Percentiles rank a stretch among this genome's conserved stretches.
Evolutionary conservation across 176 grass and related monocot species (phyloP).

Genomic region (Carex littledalei): DNA sequence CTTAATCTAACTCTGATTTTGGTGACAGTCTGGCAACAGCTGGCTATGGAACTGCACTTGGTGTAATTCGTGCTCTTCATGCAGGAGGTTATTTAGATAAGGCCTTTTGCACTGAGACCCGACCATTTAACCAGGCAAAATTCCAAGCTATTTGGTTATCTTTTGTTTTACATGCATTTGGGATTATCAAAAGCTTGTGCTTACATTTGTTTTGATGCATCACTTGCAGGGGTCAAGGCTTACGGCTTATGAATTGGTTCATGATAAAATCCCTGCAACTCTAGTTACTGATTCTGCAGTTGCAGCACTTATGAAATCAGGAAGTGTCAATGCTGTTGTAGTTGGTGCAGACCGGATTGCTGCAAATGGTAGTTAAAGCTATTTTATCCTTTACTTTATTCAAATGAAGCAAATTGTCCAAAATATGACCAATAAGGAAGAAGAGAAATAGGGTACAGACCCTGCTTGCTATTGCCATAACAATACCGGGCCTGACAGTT

Average conservation of each 20-base stretch:
- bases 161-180: not conserved
- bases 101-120: constrained; percentile 94
- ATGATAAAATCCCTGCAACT: constrained; percentile 85
- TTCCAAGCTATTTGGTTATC: not conserved
- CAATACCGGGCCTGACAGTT: not conserved
- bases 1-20: constrained; percentile 1
- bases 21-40: constrained; percentile 77
- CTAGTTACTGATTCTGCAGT: constrained; percentile 90
- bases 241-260: constrained; percentile 86
- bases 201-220: not conserved
- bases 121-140: constrained; percentile 88
- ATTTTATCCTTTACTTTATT: not conserved
- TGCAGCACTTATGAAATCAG: constrained; percentile 76
- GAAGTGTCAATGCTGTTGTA: constrained; percentile 54
- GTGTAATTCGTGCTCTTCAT: constrained; percentile 81
- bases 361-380: constrained; percentile 51
- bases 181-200: not conserved
- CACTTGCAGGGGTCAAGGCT: constrained; percentile 80
- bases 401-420: not conserved
- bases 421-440: not conserved
- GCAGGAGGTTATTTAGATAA: constrained; percentile 50
- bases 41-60: constrained; percentile 94
- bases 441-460: not conserved
- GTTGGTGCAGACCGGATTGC: constrained; percentile 87
- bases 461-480: not conserved